phyloP scores from a whole-genome alignment of 169 alveolate species.

The Plasmodium adleri region DNA sequence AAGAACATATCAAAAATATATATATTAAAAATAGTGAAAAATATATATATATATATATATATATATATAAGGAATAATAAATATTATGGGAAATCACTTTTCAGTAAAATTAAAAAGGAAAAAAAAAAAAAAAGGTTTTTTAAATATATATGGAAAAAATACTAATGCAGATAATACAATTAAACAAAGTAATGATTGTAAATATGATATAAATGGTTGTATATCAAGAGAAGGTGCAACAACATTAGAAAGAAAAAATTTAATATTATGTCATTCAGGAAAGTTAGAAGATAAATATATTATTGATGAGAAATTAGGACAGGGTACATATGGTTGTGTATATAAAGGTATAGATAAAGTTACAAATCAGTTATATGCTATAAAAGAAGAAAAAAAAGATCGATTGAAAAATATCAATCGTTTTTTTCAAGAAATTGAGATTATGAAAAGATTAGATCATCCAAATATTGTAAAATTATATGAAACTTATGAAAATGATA shows the following conservation, averaged over 20 bases:
- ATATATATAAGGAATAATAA: background rate
- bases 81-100: background rate
- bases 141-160: background rate
- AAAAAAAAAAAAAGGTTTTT: background rate
- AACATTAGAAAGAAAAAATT: constrained; percentile 2
- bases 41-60: no score
- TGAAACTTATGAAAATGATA: constrained; percentile 93
- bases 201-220: background rate
- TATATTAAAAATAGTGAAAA: no score
- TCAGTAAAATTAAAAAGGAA: background rate
- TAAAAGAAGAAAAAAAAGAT: constrained; percentile 89
- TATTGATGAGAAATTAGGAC: constrained; percentile 88
- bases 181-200: background rate
- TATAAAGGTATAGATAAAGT: constrained; percentile 89
- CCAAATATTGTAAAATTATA: constrained; percentile 92
- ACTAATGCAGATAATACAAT: background rate
- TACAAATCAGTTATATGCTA: constrained; percentile 89
- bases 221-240: constrained; percentile 1
- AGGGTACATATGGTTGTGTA: constrained; percentile 92
- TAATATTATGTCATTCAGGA: constrained; percentile 5
- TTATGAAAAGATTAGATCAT: constrained; percentile 93
- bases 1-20: no score
- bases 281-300: constrained; percentile 88
- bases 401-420: constrained; percentile 90
- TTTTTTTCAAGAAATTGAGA: constrained; percentile 89